Evolutionary conservation across 345 rosid genomes (phyloP).

Genomic region (Eucalyptus shirleyi): DNA sequence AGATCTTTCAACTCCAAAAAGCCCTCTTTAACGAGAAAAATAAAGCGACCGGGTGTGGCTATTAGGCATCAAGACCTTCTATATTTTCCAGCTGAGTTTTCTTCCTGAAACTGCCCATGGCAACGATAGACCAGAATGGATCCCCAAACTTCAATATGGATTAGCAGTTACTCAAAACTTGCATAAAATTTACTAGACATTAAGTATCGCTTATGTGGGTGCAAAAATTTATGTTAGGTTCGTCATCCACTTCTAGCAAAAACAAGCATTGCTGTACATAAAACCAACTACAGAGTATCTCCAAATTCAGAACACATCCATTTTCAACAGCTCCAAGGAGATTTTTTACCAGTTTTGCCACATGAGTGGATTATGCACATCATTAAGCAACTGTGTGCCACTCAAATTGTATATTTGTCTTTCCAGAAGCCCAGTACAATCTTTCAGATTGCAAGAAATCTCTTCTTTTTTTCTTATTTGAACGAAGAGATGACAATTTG

Average conservation of each 20-base stretch:
- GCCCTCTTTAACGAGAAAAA: conserved; percentile 58
- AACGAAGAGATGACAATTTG: neutral
- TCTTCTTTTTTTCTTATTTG: neutral
- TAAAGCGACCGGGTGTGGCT: conserved; percentile 92
- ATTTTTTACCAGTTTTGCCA: neutral
- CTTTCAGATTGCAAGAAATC: neutral
- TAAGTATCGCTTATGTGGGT: neutral
- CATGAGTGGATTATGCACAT: neutral
- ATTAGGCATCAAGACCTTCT: conserved; percentile 66
- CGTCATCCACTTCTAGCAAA: neutral
- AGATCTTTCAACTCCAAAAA: conserved; percentile 52
- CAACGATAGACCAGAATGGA: conserved; percentile 85
- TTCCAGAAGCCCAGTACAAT: neutral
- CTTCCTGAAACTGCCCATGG: conserved; percentile 67
- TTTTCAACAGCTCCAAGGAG: neutral
- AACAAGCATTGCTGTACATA: neutral
- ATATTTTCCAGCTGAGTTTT: conserved; percentile 79
- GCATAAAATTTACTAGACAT: conserved; percentile 6
- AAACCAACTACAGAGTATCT: neutral
- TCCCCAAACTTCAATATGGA: conserved; percentile 66
- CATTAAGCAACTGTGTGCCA: neutral
- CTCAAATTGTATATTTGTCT: neutral
- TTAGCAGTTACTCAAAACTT: conserved; percentile 72
- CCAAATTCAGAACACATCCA: neutral
- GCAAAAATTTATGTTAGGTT: neutral